Percentiles rank a stretch among this genome's conserved stretches.
phyloP scores from a whole-genome alignment of 116 monocot species.

The Cymodocea nodosa region DNA sequence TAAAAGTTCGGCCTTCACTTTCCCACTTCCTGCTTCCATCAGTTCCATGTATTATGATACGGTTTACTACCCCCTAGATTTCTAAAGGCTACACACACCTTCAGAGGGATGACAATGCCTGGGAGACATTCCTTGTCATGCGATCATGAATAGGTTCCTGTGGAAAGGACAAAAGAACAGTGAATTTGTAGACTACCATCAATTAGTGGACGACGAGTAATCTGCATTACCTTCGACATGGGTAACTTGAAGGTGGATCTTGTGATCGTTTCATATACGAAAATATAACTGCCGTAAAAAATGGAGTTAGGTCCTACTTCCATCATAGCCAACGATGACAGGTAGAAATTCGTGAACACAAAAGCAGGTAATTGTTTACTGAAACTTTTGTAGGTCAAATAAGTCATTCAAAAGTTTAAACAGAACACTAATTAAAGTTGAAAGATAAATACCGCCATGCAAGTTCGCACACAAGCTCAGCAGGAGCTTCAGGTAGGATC shows the following conservation, averaged over 20 bases:
- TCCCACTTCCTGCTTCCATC: too few species aligned
- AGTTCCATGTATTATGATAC: too few species aligned
- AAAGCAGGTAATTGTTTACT: neutral
- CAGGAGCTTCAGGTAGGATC: slow-evolving; percentile 85
- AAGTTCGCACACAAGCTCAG: slow-evolving; percentile 83
- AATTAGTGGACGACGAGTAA: neutral
- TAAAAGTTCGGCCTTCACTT: too few species aligned
- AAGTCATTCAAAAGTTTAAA: too few species aligned
- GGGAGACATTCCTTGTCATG: slow-evolving; percentile 67
- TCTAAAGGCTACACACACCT: neutral
- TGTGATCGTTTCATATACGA: slow-evolving; percentile 84
- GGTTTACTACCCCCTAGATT: too few species aligned
- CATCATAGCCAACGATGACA: neutral
- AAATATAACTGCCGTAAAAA: slow-evolving; percentile 59
- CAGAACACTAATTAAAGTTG: neutral
- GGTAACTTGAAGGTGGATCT: slow-evolving; percentile 51
- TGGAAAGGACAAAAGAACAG: slow-evolving; percentile 4
- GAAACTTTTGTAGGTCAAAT: too few species aligned
- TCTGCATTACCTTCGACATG: slow-evolving; percentile 35
- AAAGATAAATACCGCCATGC: slow-evolving; percentile 62
- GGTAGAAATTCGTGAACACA: neutral
- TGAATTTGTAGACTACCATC: neutral
- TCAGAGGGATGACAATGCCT: slow-evolving; percentile 32
- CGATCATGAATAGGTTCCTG: slow-evolving; percentile 81
- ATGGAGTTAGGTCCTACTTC: neutral